Evolutionary conservation across 495 filamentous ascomycete species (phyloP).

Genomic region (Paragyromitra xinjiangensis): DNA sequence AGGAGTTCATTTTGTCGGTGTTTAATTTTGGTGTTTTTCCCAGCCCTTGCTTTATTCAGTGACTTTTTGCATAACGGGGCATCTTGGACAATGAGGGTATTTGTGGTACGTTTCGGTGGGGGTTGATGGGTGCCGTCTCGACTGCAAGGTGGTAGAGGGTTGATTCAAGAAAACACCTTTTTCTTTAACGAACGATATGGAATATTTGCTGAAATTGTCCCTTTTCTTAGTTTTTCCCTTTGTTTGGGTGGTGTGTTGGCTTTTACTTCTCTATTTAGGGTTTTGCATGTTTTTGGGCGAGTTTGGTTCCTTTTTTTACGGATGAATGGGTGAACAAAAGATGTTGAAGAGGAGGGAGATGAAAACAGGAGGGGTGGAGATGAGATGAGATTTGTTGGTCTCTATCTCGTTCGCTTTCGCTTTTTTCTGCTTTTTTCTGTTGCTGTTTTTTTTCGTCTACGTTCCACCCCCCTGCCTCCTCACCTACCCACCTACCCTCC

Average conservation of each 20-base stretch:
- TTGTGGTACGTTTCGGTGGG: neutral
- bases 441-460: neutral
- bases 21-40: constrained; percentile 33
- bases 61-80: constrained; percentile 2
- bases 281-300: constrained; percentile 45
- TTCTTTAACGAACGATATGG: constrained; percentile 48
- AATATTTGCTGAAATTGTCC: constrained; percentile 25
- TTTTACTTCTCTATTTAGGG: constrained; percentile 1
- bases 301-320: constrained; percentile 9
- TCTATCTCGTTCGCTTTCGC: constrained; percentile 11
- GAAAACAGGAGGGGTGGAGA: neutral
- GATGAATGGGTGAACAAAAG: neutral
- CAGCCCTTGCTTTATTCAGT: constrained; percentile 3
- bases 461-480: neutral
- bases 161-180: constrained; percentile 4
- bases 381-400: neutral
- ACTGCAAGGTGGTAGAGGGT: neutral
- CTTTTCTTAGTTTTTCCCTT: constrained; percentile 34
- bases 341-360: neutral
- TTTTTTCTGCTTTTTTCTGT: neutral
- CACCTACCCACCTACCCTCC: neutral
- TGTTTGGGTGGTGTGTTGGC: constrained; percentile 47
- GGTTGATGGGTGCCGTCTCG: neutral
- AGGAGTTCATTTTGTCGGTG: constrained; percentile 36
- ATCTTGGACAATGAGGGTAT: constrained; percentile 1